A percentile compares a stretch with the other conserved stretches of the same genome.
phyloP scores from a whole-genome alignment of 805 yeast species.

The Myxozyma geophila region DNA sequence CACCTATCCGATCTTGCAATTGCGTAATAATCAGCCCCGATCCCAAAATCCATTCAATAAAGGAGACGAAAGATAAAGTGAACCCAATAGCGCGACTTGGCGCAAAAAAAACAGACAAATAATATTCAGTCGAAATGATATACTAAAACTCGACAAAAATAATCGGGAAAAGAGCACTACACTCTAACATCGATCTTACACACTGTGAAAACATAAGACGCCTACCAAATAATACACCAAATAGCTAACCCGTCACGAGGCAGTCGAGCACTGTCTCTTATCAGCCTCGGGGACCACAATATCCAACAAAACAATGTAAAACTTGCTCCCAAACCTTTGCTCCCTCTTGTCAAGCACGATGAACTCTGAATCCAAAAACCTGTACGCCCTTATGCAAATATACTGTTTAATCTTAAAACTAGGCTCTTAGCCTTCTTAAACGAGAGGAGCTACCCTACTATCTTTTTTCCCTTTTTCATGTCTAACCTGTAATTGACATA shows the following conservation, averaged over 20 bases:
- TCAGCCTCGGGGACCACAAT: no score
- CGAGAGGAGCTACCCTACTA: no score
- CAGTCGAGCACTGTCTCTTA: background rate
- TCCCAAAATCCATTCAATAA: background rate
- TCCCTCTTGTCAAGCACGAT: background rate
- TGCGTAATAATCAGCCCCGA: background rate
- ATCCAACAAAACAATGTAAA: background rate
- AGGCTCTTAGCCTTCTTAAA: background rate
- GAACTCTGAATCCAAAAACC: constrained; percentile 7
- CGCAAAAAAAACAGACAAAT: background rate
- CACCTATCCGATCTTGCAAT: background rate
- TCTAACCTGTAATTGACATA: constrained; percentile 17
- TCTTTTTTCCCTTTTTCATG: constrained; percentile 34
- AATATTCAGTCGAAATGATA: background rate
- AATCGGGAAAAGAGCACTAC: background rate
- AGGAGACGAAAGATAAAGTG: background rate
- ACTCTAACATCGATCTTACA: background rate
- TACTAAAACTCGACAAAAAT: background rate
- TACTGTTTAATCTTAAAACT: background rate
- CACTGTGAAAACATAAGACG: background rate
- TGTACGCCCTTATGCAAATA: constrained; percentile 14
- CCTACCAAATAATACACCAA: constrained; percentile 4
- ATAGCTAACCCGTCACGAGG: background rate
- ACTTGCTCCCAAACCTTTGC: background rate
- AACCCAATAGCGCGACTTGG: background rate